Conservation (phyloP, 805 yeast genomes). For the Teunomyces kruisii region DNA sequence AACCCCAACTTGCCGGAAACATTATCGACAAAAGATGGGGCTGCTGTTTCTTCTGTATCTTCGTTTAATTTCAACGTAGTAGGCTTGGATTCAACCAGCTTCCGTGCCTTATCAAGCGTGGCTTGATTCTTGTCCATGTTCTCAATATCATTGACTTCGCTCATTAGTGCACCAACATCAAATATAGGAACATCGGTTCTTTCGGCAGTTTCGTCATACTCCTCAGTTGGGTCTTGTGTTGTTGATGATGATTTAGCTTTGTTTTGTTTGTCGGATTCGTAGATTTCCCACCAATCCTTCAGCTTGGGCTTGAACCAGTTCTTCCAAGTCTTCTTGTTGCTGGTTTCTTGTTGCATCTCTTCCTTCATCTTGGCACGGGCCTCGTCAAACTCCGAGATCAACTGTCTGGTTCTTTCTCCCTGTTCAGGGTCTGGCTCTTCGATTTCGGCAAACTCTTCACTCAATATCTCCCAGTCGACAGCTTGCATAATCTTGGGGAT, state of each 20-base stretch:
- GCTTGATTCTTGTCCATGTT: constrained; percentile 22
- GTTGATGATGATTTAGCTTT: background rate
- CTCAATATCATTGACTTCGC: constrained; percentile 48
- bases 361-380: constrained; percentile 64
- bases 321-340: constrained; percentile 45
- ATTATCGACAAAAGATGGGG: background rate
- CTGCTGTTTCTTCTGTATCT: constrained; percentile 16
- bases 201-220: constrained; percentile 10
- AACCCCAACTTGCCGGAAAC: background rate
- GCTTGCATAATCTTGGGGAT: constrained; percentile 77
- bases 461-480: constrained; percentile 76
- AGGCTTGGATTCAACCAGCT: constrained; percentile 12
- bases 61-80: constrained; percentile 15
- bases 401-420: constrained; percentile 75
- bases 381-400: constrained; percentile 82
- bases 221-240: constrained; percentile 10
- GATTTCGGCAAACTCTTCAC: constrained; percentile 92
- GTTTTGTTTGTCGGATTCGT: constrained; percentile 20
- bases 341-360: constrained; percentile 33
- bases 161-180: constrained; percentile 43
- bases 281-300: constrained; percentile 60
- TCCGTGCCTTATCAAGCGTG: constrained; percentile 14
- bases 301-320: constrained; percentile 48
- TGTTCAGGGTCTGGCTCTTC: constrained; percentile 94
- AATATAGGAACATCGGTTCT: constrained; percentile 30